phyloP scores from a whole-genome alignment of 2,329 filamentous ascomycete genomes.

The Colletotrichum eremochloae region DNA sequence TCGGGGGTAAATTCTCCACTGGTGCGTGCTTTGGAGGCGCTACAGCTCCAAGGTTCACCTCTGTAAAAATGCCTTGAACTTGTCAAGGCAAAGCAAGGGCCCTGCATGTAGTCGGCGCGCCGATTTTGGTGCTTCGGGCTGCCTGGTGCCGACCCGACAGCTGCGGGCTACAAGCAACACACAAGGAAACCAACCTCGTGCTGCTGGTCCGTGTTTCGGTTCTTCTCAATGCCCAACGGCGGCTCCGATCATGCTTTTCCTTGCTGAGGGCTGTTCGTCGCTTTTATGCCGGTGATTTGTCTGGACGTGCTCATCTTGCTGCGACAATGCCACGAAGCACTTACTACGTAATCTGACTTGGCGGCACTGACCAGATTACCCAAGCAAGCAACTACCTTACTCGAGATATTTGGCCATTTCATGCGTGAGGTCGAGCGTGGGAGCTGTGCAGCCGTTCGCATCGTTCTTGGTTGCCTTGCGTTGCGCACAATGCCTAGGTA shows the following conservation, averaged over 20 bases:
- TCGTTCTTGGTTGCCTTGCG: background rate
- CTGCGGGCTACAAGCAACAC: conserved; percentile 12
- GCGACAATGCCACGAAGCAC: conserved; percentile 28
- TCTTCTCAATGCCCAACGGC: conserved; percentile 30
- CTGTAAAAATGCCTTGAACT: conserved; percentile 18
- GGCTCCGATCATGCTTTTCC: conserved; percentile 34
- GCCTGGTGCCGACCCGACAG: conserved; percentile 31
- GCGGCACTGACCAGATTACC: background rate
- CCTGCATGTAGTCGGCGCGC: conserved; percentile 26
- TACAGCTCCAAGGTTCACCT: conserved; percentile 38
- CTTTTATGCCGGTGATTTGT: conserved; percentile 38
- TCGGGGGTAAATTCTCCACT: conserved; percentile 32
- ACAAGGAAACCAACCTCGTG: background rate
- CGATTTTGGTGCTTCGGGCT: conserved; percentile 23
- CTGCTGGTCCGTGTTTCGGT: conserved; percentile 22
- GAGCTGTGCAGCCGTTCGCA: background rate
- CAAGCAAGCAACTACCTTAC: conserved; percentile 13
- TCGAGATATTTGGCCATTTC: background rate
- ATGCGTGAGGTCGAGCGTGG: conserved; percentile 1
- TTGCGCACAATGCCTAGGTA: background rate
- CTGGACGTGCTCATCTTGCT: conserved; percentile 21
- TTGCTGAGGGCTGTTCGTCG: conserved; percentile 33
- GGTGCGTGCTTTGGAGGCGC: conserved; percentile 27
- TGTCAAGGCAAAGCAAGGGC: conserved; percentile 28
- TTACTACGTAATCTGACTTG: conserved; percentile 14